Evolutionary conservation across 148 eudicot species (phyloP).

Genomic region (Rheum nobile): DNA sequence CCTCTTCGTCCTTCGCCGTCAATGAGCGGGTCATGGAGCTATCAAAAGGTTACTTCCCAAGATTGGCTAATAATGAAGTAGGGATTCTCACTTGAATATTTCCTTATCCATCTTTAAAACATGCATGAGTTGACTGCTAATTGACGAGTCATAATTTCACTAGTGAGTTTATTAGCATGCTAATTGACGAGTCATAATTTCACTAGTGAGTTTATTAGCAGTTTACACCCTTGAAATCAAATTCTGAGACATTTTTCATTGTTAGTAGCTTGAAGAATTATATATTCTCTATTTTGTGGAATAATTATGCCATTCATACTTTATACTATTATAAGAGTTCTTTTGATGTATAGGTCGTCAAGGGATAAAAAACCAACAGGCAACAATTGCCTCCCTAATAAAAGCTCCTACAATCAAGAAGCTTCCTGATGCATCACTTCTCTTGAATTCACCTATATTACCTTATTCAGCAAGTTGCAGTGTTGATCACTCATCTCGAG

Average conservation of each 20-base stretch:
- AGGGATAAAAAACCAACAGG: not conserved
- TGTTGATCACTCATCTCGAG: slow-evolving; percentile 72
- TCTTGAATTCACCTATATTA: slow-evolving; percentile 47
- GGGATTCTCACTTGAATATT: not conserved
- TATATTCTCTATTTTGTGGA: not conserved
- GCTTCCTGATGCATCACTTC: slow-evolving; percentile 76
- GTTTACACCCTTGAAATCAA: no score
- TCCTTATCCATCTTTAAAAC: not conserved
- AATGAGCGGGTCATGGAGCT: no score
- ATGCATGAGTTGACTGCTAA: not conserved
- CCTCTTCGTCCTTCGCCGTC: no score
- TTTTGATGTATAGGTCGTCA: not conserved
- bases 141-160: not conserved
- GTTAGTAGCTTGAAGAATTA: no score
- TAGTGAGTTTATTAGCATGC: not conserved
- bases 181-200: not conserved
- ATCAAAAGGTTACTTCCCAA: no score
- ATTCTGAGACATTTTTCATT: no score
- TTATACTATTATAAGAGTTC: not conserved
- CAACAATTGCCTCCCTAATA: slow-evolving; percentile 13
- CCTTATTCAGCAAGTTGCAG: slow-evolving; percentile 22
- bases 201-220: not conserved
- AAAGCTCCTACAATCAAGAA: slow-evolving; percentile 31
- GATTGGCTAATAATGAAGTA: not conserved
- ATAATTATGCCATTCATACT: not conserved